These are phyloP conservation scores for Coemansia aciculifera DNA, from an alignment of 192 early-diverging fungal species.

Conservation along the genomic window DNA sequence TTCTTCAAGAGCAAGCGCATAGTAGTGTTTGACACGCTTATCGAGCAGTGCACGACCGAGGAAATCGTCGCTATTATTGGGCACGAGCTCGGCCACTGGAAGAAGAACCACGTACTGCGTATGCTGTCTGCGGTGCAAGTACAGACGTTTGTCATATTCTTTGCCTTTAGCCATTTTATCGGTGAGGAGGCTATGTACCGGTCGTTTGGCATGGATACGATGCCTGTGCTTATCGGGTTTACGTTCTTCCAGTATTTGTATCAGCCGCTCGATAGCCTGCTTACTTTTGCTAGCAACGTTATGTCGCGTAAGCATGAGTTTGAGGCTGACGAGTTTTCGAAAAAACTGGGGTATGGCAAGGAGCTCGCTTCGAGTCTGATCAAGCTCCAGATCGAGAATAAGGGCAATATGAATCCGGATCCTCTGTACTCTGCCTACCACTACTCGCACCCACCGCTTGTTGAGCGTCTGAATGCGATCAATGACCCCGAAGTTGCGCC, in stretches of 20 bases:
- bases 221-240: constrained; percentile 87
- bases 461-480: constrained; percentile 78
- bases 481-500: constrained; percentile 52
- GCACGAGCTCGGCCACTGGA: constrained; percentile 98
- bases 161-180: constrained; percentile 75
- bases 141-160: constrained; percentile 76
- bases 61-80: constrained; percentile 94
- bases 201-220: constrained; percentile 81
- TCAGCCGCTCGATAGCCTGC: constrained; percentile 73
- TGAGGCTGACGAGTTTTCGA: constrained; percentile 88
- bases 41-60: constrained; percentile 77
- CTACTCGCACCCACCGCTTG: constrained; percentile 87
- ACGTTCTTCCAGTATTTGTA: constrained; percentile 87
- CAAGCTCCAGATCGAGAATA: constrained; percentile 89
- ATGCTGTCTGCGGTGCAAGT: constrained; percentile 72
- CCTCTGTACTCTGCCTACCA: constrained; percentile 87
- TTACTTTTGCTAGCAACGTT: constrained; percentile 75
- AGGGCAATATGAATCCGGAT: constrained; percentile 84
- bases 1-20: constrained; percentile 97
- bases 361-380: constrained; percentile 76
- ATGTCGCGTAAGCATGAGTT: constrained; percentile 88
- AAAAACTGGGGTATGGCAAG: constrained; percentile 76
- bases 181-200: constrained; percentile 72
- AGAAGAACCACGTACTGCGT: constrained; percentile 77
- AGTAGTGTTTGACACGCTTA: constrained; percentile 90